These are phyloP conservation scores for Pleoardoris graminearum DNA, from an alignment of 2,329 filamentous ascomycete species.

Conservation along the genomic window DNA sequence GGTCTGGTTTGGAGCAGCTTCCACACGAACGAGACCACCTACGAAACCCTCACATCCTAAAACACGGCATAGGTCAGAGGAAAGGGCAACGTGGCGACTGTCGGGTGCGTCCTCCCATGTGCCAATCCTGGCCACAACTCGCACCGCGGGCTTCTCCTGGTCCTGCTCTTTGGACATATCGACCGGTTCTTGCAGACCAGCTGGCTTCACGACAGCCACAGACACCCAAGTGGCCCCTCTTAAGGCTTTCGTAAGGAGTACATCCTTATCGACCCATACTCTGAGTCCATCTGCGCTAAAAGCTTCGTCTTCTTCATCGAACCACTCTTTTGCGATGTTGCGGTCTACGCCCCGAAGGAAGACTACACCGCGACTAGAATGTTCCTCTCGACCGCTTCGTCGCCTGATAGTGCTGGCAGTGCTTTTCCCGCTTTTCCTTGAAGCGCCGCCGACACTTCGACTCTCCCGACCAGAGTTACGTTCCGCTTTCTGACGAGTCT, in stretches of 20 bases:
- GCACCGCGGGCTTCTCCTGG: slow-evolving; percentile 62
- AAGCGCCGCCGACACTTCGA: slow-evolving; percentile 77
- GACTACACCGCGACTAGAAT: slow-evolving; percentile 64
- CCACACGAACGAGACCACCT: slow-evolving; percentile 84
- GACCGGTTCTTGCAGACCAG: slow-evolving; percentile 70
- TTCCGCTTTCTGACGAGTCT: slow-evolving; percentile 73
- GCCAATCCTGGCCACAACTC: slow-evolving; percentile 73
- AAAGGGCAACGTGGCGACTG: slow-evolving; percentile 77
- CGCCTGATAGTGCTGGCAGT: slow-evolving; percentile 70
- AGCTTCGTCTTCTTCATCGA: slow-evolving; percentile 70
- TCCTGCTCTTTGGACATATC: slow-evolving; percentile 72
- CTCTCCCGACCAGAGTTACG: slow-evolving; percentile 69
- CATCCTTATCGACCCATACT: slow-evolving; percentile 83
- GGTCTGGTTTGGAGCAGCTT: slow-evolving; percentile 76
- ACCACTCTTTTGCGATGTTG: slow-evolving; percentile 71
- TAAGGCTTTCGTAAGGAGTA: slow-evolving; percentile 71
- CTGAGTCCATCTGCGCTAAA: slow-evolving; percentile 60
- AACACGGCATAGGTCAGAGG: slow-evolving; percentile 72
- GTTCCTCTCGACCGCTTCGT: slow-evolving; percentile 64
- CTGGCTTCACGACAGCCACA: slow-evolving; percentile 85
- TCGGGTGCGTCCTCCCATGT: slow-evolving; percentile 88
- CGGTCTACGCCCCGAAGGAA: slow-evolving; percentile 83
- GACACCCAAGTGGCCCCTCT: slow-evolving; percentile 75
- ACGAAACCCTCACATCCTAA: slow-evolving; percentile 74
- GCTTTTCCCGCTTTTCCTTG: slow-evolving; percentile 77